These are phyloP conservation scores for Claviceps arundinis DNA, from an alignment of 2,329 filamentous ascomycete genomes.

Conservation along the genomic window DNA sequence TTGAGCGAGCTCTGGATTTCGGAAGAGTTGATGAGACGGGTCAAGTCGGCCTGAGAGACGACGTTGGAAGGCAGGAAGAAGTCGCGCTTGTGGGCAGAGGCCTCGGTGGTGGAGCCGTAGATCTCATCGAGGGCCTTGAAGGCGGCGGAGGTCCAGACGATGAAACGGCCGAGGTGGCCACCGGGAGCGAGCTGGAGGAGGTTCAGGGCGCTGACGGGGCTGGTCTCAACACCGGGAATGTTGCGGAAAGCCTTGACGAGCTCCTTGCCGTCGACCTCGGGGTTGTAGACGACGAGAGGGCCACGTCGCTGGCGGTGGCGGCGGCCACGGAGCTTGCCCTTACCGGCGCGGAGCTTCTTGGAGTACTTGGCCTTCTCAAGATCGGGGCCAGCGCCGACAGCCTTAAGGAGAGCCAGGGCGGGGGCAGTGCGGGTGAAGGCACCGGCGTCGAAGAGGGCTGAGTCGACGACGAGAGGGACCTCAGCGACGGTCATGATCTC, in stretches of 20 bases:
- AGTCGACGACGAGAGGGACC: conserved; percentile 94
- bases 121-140: conserved; percentile 94
- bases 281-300: conserved; percentile 94
- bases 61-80: conserved; percentile 91
- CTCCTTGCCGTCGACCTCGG: conserved; percentile 88
- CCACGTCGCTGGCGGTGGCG: conserved; percentile 96
- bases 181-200: conserved; percentile 98
- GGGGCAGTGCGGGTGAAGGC: conserved; percentile 78
- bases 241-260: conserved; percentile 94
- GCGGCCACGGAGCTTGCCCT: conserved; percentile 96
- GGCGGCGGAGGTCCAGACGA: conserved; percentile 95
- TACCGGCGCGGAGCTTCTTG: conserved; percentile 94
- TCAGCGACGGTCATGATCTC: conserved; percentile 83
- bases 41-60: conserved; percentile 87
- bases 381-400: conserved; percentile 79
- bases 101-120: conserved; percentile 85
- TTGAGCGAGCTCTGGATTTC: conserved; percentile 95
- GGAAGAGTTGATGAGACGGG: conserved; percentile 97
- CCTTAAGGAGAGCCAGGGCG: conserved; percentile 76
- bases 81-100: conserved; percentile 95
- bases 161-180: conserved; percentile 97
- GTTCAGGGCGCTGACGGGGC: conserved; percentile 85
- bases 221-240: conserved; percentile 96
- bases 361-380: conserved; percentile 92
- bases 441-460: conserved; percentile 68